Base-by-base conservation (phyloP, 345 rosid species). In the Capsella bursapastoris region DNA sequence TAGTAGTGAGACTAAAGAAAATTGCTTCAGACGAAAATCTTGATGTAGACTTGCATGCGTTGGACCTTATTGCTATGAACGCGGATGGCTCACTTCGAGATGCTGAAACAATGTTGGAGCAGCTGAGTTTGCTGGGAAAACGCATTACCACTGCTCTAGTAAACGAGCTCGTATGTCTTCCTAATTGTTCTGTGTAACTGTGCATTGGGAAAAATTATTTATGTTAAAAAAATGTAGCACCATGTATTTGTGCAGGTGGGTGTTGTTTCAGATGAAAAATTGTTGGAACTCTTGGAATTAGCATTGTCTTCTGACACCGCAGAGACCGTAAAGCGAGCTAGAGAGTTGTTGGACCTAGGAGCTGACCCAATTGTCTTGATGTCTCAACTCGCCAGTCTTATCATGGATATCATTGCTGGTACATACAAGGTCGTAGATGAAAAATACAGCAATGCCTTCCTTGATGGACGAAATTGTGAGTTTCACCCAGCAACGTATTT, bases 81-180 rank as follows among this genome's bases (percentile, higher is more conserved):
- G 96, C 97, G 8, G 97, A 90, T 78, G 99, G 99, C 52, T 95
- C 99, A 27, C 97, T 95, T 70, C 96, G 96, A 64, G 99, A 95
- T 82, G 97, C 97, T 22, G 99, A 95, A 82, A 90, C 97, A 34
- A 90, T 95, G 97, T 79, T 95, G 73, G 99, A 95, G 79, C 99
- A 95, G 83, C 81, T 95, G 81, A 92, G 97, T 80, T 83, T 95
- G 82, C 83, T 95, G 27, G 99, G 99, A 64, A 90, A 92, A 83
- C 86, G 85, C 75, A 92, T 95, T 72, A 92, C 97, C 11, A 70
- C 90, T 35, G 80, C 88, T 57, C 87, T 95, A 71, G 97, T 91
- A 31, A 95, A 92, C 71, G 99, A 95, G 82, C 96, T 95, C 66
- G 99, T 95, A 74, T 92, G 97, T 86, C 62, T 53, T 79, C 35